A percentile compares a stretch with the other conserved stretches of the same genome.
These are phyloP conservation scores for Alternaria postmessia DNA, from an alignment of 2,329 filamentous ascomycete genomes.

Conservation along the genomic window DNA sequence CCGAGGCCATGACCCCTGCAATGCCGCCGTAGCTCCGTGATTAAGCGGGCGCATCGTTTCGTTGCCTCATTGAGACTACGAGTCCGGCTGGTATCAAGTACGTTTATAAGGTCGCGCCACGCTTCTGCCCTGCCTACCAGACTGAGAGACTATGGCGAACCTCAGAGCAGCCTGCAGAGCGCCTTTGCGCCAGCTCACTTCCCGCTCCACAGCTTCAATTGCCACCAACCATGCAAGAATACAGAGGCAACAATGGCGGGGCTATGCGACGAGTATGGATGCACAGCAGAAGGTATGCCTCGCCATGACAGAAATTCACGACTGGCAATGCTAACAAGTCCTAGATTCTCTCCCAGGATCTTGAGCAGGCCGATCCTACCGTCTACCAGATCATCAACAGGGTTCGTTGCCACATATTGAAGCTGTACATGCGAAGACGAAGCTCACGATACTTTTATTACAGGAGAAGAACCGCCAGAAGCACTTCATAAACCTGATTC, in stretches of 20 bases:
- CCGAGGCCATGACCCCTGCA: constrained; percentile 14
- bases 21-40: constrained; percentile 20
- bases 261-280: constrained; percentile 54
- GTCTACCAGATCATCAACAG: constrained; percentile 92
- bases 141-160: constrained; percentile 50
- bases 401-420: constrained; percentile 59
- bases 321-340: constrained; percentile 17
- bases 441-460: constrained; percentile 27
- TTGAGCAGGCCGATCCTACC: constrained; percentile 84
- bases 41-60: constrained; percentile 30
- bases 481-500: constrained; percentile 99
- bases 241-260: constrained; percentile 48
- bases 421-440: constrained; percentile 15
- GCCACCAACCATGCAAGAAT: constrained; percentile 43
- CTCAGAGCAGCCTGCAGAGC: constrained; percentile 52
- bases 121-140: constrained; percentile 19
- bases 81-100: constrained; percentile 29
- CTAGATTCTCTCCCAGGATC: constrained; percentile 79
- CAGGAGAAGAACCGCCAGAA: constrained; percentile 96
- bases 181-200: constrained; percentile 47
- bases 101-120: constrained; percentile 30
- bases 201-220: constrained; percentile 36
- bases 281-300: constrained; percentile 58
- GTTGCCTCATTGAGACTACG: constrained; percentile 35
- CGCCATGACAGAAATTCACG: not conserved